Evolutionary conservation across 208 protist genomes (phyloP).

Genomic region (Acanthamoeba royreba): DNA sequence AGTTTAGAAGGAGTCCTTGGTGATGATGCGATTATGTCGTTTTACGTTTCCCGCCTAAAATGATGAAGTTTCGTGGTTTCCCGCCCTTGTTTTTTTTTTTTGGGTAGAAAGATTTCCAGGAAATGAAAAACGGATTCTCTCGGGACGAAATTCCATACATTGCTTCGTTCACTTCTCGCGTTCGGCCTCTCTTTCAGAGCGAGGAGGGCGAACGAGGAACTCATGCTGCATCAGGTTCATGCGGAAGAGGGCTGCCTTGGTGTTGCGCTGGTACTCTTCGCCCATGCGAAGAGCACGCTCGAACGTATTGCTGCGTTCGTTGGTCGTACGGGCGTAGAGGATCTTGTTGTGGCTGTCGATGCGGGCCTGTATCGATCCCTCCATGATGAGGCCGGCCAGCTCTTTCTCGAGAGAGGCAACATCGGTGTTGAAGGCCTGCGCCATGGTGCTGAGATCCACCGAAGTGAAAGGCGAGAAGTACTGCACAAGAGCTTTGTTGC

Average conservation of each 20-base stretch:
- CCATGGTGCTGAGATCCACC: slow-evolving; percentile 81
- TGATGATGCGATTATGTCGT: neutral
- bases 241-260: slow-evolving; percentile 62
- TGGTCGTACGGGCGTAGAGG: slow-evolving; percentile 63
- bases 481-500: slow-evolving; percentile 72
- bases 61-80: neutral
- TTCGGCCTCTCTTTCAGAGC: neutral
- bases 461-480: slow-evolving; percentile 80
- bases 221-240: slow-evolving; percentile 68
- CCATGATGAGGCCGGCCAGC: slow-evolving; percentile 79
- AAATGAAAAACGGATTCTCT: neutral
- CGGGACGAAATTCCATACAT: neutral
- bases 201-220: slow-evolving; percentile 43
- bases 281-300: slow-evolving; percentile 66
- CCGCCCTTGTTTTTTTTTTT: neutral
- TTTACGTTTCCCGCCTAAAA: neutral
- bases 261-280: slow-evolving; percentile 63
- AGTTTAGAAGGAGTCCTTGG: neutral
- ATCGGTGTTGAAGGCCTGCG: slow-evolving; percentile 76
- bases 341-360: slow-evolving; percentile 85
- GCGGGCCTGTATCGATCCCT: slow-evolving; percentile 76
- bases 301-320: slow-evolving; percentile 76
- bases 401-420: slow-evolving; percentile 74
- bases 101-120: neutral
- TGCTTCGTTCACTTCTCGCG: neutral